A percentile compares a stretch with the other conserved stretches of the same genome.
phyloP scores from a whole-genome alignment of 306 rosid genomes.

The Mucuna pruriens region DNA sequence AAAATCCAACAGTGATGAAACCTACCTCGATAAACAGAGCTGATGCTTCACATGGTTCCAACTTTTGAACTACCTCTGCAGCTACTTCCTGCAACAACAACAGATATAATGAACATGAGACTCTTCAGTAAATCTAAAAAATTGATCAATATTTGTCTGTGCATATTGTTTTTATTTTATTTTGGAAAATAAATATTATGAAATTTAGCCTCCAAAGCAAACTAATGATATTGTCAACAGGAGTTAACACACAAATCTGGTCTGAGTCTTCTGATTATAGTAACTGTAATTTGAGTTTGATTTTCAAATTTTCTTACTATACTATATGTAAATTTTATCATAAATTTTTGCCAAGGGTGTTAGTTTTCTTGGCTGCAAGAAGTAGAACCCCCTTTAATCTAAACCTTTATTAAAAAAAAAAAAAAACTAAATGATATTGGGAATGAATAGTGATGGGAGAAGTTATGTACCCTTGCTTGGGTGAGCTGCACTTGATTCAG shows the following conservation, averaged over 20 bases:
- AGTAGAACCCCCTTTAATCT: no score
- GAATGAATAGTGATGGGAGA: neutral
- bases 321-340: no score
- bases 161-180: no score
- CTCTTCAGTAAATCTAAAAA: no score
- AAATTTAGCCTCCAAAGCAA: neutral
- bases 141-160: neutral
- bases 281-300: no score
- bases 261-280: no score
- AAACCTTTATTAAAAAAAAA: no score
- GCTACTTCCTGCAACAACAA: conserved; percentile 74
- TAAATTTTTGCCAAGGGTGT: no score
- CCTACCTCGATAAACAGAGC: conserved; percentile 61
- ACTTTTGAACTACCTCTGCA: conserved; percentile 65
- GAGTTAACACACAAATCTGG: no score
- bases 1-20: neutral
- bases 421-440: neutral
- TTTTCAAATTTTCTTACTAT: no score
- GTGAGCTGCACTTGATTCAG: conserved; percentile 62
- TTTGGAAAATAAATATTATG: neutral
- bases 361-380: no score
- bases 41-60: conserved; percentile 67
- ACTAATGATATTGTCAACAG: no score
- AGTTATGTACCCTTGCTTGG: conserved; percentile 66
- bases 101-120: neutral